These are phyloP conservation scores for Fusarium stilboides DNA, from an alignment of 2,329 filamentous ascomycete genomes.

Conservation along the genomic window DNA sequence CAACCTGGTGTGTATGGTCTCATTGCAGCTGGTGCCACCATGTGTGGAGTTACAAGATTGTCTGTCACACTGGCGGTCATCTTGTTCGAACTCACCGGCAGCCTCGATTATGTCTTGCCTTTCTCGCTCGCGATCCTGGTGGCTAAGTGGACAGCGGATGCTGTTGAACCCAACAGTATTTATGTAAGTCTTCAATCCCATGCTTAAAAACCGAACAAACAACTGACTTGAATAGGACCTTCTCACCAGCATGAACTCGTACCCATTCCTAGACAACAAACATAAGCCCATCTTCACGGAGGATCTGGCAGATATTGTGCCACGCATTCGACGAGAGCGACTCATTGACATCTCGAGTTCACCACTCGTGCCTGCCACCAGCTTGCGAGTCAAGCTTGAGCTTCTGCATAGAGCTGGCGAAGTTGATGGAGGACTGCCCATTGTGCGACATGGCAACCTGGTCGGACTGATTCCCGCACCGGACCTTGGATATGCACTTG, in stretches of 20 bases:
- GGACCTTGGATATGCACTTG: slow-evolving; percentile 92
- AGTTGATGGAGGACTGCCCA: slow-evolving; percentile 91
- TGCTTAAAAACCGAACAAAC: neutral
- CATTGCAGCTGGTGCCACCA: slow-evolving; percentile 94
- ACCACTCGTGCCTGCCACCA: slow-evolving; percentile 81
- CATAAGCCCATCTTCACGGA: slow-evolving; percentile 91
- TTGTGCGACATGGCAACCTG: slow-evolving; percentile 82
- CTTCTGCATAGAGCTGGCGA: slow-evolving; percentile 88
- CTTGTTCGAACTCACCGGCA: slow-evolving; percentile 94
- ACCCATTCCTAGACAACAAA: slow-evolving; percentile 98
- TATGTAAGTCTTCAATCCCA: slow-evolving; percentile 71
- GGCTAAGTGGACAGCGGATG: slow-evolving; percentile 98
- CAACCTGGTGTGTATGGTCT: slow-evolving; percentile 97
- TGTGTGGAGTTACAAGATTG: slow-evolving; percentile 96
- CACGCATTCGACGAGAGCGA: slow-evolving; percentile 79
- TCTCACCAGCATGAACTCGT: slow-evolving; percentile 96
- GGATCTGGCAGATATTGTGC: slow-evolving; percentile 88
- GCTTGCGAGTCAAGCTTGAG: slow-evolving; percentile 85
- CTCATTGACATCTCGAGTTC: slow-evolving; percentile 91
- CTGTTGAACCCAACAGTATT: slow-evolving; percentile 93
- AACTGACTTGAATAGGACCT: slow-evolving; percentile 73
- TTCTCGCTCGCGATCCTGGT: slow-evolving; percentile 94
- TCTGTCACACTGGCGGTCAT: slow-evolving; percentile 96
- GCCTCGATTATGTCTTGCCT: slow-evolving; percentile 92
- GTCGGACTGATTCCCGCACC: slow-evolving; percentile 94